phyloP scores from a whole-genome alignment of 2,329 filamentous ascomycete species.

The Fulvia fulva region DNA sequence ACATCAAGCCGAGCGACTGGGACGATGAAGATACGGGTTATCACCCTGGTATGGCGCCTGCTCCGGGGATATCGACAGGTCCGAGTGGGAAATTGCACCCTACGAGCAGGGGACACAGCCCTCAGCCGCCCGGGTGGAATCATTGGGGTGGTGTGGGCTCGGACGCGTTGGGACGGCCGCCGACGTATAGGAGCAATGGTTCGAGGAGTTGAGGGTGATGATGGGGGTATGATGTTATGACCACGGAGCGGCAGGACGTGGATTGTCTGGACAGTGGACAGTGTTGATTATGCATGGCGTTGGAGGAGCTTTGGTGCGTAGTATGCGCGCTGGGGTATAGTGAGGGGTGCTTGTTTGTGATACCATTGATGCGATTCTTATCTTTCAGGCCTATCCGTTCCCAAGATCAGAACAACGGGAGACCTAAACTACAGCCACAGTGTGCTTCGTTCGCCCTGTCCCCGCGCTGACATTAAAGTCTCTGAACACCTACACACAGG shows the following conservation, averaged over 20 bases:
- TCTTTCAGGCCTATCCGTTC: no score
- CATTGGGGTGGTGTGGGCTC: slow-evolving; percentile 11
- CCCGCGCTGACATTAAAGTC: no score
- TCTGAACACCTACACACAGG: no score
- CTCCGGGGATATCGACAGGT: slow-evolving; percentile 9
- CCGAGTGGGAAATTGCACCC: slow-evolving; percentile 17
- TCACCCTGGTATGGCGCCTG: slow-evolving; percentile 25
- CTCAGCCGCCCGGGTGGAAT: slow-evolving; percentile 14
- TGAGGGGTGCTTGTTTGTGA: background rate
- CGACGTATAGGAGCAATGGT: slow-evolving; percentile 10
- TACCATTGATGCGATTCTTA: background rate
- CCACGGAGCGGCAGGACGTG: background rate
- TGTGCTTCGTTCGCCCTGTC: no score
- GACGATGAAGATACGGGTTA: slow-evolving; percentile 17
- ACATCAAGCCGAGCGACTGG: slow-evolving; percentile 17
- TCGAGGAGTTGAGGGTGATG: background rate
- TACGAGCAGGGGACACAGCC: slow-evolving; percentile 10
- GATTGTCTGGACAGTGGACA: no score
- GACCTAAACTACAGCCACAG: no score
- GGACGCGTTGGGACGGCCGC: slow-evolving; percentile 4
- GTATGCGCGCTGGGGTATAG: background rate
- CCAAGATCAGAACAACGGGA: no score
- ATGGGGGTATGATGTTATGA: background rate
- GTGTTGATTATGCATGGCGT: background rate
- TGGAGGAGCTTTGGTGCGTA: background rate